Conservation (phyloP, 1,284 basidiomycete species). For the Irpex rosettiformis region DNA sequence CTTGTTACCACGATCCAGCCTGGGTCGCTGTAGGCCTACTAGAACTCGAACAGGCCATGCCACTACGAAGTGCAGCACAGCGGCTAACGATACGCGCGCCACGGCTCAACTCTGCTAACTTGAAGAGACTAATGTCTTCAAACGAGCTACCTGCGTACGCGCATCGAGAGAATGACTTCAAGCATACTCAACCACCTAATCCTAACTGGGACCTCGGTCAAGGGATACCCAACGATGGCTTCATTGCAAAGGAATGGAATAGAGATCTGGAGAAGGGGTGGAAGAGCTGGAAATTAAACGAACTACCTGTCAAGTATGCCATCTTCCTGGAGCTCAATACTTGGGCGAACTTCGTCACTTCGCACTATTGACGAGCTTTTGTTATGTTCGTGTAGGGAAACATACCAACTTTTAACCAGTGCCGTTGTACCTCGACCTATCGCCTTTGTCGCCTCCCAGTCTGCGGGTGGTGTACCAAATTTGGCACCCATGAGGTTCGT, state of each 20-base stretch:
- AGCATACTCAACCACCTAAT: constrained; percentile 43
- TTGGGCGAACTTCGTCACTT: no score
- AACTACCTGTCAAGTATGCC: constrained; percentile 15
- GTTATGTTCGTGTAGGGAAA: constrained; percentile 32
- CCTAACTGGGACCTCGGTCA: constrained; percentile 55
- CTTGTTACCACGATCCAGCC: no score
- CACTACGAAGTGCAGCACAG: not conserved
- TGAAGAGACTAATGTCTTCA: not conserved
- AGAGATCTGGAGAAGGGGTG: constrained; percentile 34
- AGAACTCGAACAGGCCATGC: not conserved
- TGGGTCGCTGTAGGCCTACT: no score
- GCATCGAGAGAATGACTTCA: no score
- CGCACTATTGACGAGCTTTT: no score
- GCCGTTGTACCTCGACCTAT: constrained; percentile 69
- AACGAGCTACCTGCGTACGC: no score
- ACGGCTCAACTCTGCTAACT: not conserved
- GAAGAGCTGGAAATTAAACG: constrained; percentile 41
- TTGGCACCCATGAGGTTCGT: constrained; percentile 47
- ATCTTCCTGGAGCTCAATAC: no score
- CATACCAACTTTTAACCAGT: constrained; percentile 61
- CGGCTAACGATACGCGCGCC: not conserved
- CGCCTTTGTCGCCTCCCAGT: constrained; percentile 68
- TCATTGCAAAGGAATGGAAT: constrained; percentile 31
- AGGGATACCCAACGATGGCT: constrained; percentile 34
- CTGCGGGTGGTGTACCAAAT: constrained; percentile 52